These are phyloP conservation scores for Penicillium egyptiacum DNA, from an alignment of 495 filamentous ascomycete species.

Conservation along the genomic window DNA sequence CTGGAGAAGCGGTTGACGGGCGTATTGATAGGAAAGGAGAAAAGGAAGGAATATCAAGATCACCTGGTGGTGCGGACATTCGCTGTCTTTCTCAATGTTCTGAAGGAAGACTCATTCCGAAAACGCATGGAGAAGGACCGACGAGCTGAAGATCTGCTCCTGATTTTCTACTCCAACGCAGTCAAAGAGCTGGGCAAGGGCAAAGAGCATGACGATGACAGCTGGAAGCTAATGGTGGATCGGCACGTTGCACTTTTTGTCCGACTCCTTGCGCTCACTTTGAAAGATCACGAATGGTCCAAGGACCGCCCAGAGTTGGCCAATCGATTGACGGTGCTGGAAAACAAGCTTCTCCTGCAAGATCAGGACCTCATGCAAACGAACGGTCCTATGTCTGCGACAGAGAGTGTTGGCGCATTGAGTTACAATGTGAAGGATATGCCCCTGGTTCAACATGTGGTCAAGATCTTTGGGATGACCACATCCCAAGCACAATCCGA, in stretches of 20 bases:
- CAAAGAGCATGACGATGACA: constrained; percentile 77
- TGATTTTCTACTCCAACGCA: constrained; percentile 88
- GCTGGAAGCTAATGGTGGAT: constrained; percentile 91
- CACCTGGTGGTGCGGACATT: constrained; percentile 75
- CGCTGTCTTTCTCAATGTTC: constrained; percentile 73
- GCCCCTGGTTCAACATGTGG: constrained; percentile 84
- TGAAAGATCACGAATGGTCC: constrained; percentile 78
- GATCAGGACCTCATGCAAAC: constrained; percentile 77
- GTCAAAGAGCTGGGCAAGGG: constrained; percentile 84
- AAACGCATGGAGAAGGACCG: constrained; percentile 89
- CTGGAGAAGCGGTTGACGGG: constrained; percentile 67
- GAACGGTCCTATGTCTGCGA: constrained; percentile 57
- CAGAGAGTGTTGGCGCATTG: constrained; percentile 76
- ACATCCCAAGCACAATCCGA: constrained; percentile 77
- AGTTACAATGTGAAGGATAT: constrained; percentile 96
- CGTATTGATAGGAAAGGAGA: constrained; percentile 68
- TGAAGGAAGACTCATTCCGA: constrained; percentile 69
- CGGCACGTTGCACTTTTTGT: constrained; percentile 94
- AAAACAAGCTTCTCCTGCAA: constrained; percentile 91
- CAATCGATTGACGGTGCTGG: constrained; percentile 72
- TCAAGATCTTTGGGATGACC: constrained; percentile 76
- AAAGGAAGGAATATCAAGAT: constrained; percentile 75
- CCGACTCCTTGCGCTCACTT: constrained; percentile 73
- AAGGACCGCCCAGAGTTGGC: constrained; percentile 81
- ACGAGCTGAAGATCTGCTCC: constrained; percentile 81